phyloP scores from a whole-genome alignment of 805 yeast species.

The Sugiyamaella floridensis region DNA sequence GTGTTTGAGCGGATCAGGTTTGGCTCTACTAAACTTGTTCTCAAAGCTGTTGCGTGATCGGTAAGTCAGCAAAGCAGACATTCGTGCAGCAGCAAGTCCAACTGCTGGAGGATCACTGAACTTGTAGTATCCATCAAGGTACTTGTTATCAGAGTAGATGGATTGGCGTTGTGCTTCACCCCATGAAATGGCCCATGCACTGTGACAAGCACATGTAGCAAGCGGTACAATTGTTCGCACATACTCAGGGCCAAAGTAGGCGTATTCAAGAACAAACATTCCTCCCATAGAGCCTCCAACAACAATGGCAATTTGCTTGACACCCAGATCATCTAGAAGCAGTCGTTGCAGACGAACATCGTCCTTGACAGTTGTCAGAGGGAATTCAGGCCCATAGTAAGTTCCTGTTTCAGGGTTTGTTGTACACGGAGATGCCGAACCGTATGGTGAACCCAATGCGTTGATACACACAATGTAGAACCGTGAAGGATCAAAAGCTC shows the following conservation, averaged over 20 bases:
- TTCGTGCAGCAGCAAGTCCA: conserved; percentile 93
- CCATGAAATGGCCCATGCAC: conserved; percentile 99
- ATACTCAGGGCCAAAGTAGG: conserved; percentile 59
- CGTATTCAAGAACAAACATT: conserved; percentile 87
- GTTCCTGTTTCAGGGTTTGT: conserved; percentile 68
- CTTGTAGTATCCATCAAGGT: conserved; percentile 80
- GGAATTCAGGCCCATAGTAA: conserved; percentile 90
- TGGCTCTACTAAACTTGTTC: conserved; percentile 78
- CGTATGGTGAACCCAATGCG: conserved; percentile 95
- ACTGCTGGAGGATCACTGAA: conserved; percentile 71
- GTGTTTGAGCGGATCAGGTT: conserved; percentile 44
- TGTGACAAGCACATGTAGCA: conserved; percentile 90
- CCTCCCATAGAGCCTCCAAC: conserved; percentile 99
- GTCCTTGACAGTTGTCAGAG: conserved; percentile 87
- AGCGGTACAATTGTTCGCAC: conserved; percentile 70
- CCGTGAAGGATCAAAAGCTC: conserved; percentile 85
- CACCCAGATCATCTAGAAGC: conserved; percentile 72
- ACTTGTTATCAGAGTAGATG: conserved; percentile 90
- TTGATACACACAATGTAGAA: conserved; percentile 84
- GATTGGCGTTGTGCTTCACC: conserved; percentile 97
- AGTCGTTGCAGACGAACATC: conserved; percentile 75
- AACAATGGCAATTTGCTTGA: conserved; percentile 72
- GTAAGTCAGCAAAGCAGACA: conserved; percentile 92
- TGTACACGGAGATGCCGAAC: conserved; percentile 87
- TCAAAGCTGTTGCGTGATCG: conserved; percentile 91